Evolutionary conservation across 2,329 filamentous ascomycete species (phyloP), one percentile per base, ranked within the genome.

Genomic region (Trichoderma sp.): DNA sequence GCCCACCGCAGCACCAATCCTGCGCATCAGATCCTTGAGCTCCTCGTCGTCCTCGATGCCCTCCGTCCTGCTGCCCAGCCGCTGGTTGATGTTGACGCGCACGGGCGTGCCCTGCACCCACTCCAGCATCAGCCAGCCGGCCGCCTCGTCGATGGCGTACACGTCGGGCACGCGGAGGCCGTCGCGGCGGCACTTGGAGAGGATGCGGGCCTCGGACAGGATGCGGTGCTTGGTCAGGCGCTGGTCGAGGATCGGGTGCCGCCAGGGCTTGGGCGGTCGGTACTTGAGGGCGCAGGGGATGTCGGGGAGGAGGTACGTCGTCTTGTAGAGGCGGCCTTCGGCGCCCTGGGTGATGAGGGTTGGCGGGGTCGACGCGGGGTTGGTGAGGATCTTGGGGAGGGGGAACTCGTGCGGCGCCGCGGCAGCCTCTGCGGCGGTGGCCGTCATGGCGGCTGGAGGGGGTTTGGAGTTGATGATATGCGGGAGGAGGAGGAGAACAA

Each of bases 251-350:
- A 85, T 86, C 5, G 93, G 91, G 78, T 99, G 95, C 21, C 95
- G 87, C 85, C 96, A 99, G 28, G 91, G 87, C 80, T 99, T 99
- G 28, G 88, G 83, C 0, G 94, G 93, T 0, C 95, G 91, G 82
- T 96, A 88, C 80, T 99, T 99, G 68, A 98, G 86, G 0, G 94
- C 92, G 74, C 88, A 90, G 15, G 90, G 86, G 10, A 86, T 81
- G 64, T 82, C 76, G 45, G 90, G 85, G 1, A 84, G 76, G 63
- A 97, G 88, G 79, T 92, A 96, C 63, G 86, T 88, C 19, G 92
- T 94, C 77, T 88, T 89, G 86, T 96, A 98, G 74, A 99, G 87
- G 69, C 94, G 92, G 67, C 92, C 93, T 85, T 99, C 95, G 75
- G 95, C 95, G 79, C 95, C 95, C 83, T 98, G 95, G 65, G 92